Evolutionary conservation across 2,329 filamentous ascomycete species (phyloP).

Genomic region (Aspergillus puulaauensis): DNA sequence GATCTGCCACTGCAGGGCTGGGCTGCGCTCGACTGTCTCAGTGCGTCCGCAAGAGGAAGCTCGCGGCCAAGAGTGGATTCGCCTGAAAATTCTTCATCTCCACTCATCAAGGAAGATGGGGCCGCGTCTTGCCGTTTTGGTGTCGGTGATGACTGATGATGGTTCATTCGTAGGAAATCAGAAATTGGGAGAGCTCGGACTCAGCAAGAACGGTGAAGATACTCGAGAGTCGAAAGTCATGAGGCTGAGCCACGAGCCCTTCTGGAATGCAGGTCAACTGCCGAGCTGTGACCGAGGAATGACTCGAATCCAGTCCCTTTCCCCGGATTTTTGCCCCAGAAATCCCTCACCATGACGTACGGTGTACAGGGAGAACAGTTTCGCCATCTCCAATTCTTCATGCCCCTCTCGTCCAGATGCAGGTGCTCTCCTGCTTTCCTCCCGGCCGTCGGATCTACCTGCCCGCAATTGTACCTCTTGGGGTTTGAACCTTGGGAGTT

Average conservation of each 20-base stretch:
- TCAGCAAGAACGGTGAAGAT: too few species aligned
- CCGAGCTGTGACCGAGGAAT: too few species aligned
- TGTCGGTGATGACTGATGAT: neutral
- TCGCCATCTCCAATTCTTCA: too few species aligned
- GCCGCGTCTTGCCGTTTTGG: neutral
- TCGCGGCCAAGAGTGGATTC: neutral
- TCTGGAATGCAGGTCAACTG: too few species aligned
- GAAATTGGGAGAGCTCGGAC: too few species aligned
- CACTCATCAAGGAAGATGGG: neutral
- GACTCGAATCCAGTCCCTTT: neutral
- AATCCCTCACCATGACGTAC: conserved; percentile 11
- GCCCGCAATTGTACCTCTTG: too few species aligned
- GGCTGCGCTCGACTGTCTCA: neutral
- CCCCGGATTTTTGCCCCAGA: conserved; percentile 13
- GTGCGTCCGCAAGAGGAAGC: neutral
- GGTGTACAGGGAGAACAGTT: neutral
- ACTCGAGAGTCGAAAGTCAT: neutral
- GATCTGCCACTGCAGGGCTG: neutral
- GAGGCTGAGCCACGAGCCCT: neutral
- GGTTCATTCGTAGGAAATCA: neutral
- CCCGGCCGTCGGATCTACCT: too few species aligned
- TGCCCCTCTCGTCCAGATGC: too few species aligned
- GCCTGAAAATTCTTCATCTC: neutral
- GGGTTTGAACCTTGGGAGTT: neutral
- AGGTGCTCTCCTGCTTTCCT: too few species aligned